Conservation (phyloP, 1,284 basidiomycete genomes). For the Cryptococcus amylolentus region DNA sequence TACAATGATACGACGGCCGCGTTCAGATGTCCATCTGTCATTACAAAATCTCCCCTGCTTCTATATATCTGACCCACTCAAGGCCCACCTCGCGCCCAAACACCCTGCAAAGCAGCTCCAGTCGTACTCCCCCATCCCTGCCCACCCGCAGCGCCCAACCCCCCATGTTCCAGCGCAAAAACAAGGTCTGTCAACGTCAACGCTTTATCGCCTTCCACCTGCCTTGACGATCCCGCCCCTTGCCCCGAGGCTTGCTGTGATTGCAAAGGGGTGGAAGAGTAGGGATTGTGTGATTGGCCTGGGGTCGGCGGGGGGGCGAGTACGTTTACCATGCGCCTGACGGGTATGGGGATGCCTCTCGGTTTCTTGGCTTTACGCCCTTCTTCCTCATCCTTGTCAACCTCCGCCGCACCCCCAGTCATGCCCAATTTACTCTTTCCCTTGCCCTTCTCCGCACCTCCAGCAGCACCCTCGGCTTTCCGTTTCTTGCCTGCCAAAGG, state of each 20-base stretch:
- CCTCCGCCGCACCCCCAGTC: neutral
- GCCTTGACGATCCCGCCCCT: neutral
- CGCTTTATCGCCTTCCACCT: conserved; percentile 33
- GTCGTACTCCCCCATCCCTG: conserved; percentile 13
- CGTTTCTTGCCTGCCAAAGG: conserved; percentile 27
- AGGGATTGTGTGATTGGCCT: neutral
- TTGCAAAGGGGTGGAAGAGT: neutral
- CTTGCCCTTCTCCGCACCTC: conserved; percentile 4
- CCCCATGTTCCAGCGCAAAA: conserved; percentile 43
- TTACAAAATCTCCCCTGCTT: too few species aligned
- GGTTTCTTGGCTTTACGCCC: conserved; percentile 11
- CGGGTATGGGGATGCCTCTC: conserved; percentile 7
- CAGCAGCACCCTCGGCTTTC: conserved; percentile 11
- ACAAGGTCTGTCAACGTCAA: conserved; percentile 38
- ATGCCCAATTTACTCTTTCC: neutral
- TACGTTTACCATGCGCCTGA: conserved; percentile 10
- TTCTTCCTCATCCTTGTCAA: conserved; percentile 8
- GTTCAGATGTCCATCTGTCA: too few species aligned
- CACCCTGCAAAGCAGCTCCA: conserved; percentile 25
- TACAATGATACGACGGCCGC: too few species aligned
- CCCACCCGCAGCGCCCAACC: conserved; percentile 29
- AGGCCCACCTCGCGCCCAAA: conserved; percentile 31
- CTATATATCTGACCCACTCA: conserved; percentile 18
- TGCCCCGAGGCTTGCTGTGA: neutral
- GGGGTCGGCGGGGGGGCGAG: neutral